Conservation (phyloP, 768 basidiomycete species). For the Kwoniella europaea region DNA sequence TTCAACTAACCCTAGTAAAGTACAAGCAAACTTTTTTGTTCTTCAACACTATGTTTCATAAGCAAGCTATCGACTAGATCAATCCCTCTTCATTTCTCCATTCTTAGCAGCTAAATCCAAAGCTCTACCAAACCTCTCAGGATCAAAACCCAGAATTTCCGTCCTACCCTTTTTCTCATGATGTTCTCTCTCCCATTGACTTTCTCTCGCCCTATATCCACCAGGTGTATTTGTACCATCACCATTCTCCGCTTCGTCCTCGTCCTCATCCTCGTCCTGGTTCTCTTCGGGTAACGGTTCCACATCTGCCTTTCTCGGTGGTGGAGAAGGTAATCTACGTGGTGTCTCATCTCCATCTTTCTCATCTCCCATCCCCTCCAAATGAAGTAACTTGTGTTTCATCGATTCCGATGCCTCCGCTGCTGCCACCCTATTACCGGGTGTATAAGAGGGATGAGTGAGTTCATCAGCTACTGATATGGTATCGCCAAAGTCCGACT, state of each 20-base stretch:
- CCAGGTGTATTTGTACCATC: constrained; percentile 9
- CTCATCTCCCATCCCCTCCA: background rate
- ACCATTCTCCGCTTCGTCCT: constrained; percentile 14
- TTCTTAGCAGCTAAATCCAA: constrained; percentile 15
- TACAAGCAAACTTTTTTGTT: background rate
- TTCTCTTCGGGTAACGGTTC: constrained; percentile 1
- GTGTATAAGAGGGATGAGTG: constrained; percentile 1
- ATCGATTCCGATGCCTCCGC: background rate
- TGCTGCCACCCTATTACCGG: background rate
- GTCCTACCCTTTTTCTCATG: constrained; percentile 1
- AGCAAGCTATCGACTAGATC: background rate
- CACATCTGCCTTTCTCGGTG: constrained; percentile 15
- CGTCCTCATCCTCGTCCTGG: constrained; percentile 6
- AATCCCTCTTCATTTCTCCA: background rate
- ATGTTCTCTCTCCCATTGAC: constrained; percentile 6
- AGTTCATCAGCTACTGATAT: background rate
- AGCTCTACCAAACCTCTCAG: constrained; percentile 19
- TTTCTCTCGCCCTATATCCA: background rate
- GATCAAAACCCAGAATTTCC: constrained; percentile 18
- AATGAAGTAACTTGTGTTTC: constrained; percentile 4
- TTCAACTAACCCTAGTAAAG: no score
- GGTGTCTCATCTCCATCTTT: constrained; percentile 23
- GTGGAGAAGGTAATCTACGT: constrained; percentile 19
- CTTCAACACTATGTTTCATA: background rate
- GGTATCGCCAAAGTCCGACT: constrained; percentile 5